A percentile compares a stretch with the other conserved stretches of the same genome.
phyloP scores from a whole-genome alignment of 129 eudicot genomes.

The Chrysanthemum lavandulifolium region DNA sequence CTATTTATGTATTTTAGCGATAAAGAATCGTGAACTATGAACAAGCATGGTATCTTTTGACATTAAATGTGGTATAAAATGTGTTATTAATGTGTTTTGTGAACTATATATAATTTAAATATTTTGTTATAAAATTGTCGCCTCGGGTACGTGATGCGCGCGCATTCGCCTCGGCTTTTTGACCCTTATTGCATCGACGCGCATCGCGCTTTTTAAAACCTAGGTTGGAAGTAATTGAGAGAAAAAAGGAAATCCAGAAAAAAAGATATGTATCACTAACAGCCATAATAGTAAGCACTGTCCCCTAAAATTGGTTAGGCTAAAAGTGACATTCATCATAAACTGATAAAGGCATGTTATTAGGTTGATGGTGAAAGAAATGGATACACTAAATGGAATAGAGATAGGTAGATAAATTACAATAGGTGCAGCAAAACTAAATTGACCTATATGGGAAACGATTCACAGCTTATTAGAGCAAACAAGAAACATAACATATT shows the following conservation, averaged over 20 bases:
- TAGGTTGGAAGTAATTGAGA: background rate
- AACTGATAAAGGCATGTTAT: constrained; percentile 1
- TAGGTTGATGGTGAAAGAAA: background rate
- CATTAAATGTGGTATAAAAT: too few relatives aligned
- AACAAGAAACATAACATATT: constrained; percentile 9
- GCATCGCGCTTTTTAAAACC: too few relatives aligned
- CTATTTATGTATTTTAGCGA: too few relatives aligned
- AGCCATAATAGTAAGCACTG: constrained; percentile 6
- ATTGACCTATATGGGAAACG: background rate
- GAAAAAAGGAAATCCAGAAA: background rate
- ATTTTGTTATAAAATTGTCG: too few relatives aligned
- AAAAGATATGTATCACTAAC: constrained; percentile 1
- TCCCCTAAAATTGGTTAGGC: constrained; percentile 11
- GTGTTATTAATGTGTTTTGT: too few relatives aligned
- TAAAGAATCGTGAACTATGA: too few relatives aligned
- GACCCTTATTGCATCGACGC: too few relatives aligned
- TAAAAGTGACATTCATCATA: background rate
- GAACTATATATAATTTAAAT: too few relatives aligned
- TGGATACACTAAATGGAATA: background rate
- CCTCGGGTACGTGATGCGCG: too few relatives aligned
- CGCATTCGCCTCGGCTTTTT: too few relatives aligned
- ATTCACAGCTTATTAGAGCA: background rate
- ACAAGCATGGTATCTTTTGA: too few relatives aligned
- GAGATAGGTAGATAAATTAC: background rate
- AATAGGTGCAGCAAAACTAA: constrained; percentile 1